These are phyloP conservation scores for Aspergillus flavus DNA, from an alignment of 2,329 filamentous ascomycete genomes.

Conservation along the genomic window DNA sequence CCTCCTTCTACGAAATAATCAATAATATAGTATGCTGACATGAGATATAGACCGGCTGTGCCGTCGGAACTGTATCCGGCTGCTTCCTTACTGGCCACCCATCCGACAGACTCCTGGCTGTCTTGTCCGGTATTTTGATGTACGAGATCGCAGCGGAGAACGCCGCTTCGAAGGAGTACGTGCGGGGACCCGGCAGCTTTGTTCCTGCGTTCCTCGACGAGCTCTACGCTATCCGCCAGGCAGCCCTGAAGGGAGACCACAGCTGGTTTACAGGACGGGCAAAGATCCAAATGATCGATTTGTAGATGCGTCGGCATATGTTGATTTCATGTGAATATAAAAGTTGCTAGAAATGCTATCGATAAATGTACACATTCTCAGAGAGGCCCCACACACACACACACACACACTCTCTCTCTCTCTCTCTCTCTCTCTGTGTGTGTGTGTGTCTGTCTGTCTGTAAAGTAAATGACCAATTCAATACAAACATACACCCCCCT, in stretches of 20 bases:
- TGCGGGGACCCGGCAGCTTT: conserved; percentile 82
- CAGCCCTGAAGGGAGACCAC: conserved; percentile 33
- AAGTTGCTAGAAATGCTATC: not conserved
- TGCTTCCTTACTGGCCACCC: conserved; percentile 69
- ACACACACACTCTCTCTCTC: not conserved
- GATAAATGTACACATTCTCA: not conserved
- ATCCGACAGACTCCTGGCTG: conserved; percentile 70
- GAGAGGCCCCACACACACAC: not conserved
- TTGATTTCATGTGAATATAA: not conserved
- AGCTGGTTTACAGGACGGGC: conserved; percentile 41
- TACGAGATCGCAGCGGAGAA: conserved; percentile 77
- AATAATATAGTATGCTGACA: not conserved
- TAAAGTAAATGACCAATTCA: not conserved
- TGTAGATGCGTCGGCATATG: conserved; percentile 17
- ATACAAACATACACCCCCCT: not conserved
- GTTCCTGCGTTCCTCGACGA: conserved; percentile 82
- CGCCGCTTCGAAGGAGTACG: conserved; percentile 60
- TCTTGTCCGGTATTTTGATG: conserved; percentile 71
- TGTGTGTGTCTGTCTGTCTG: not conserved
- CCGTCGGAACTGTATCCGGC: conserved; percentile 78
- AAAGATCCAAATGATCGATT: conserved; percentile 37
- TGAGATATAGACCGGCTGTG: conserved; percentile 67
- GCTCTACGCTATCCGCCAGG: conserved; percentile 51
- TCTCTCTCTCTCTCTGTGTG: too few species aligned
- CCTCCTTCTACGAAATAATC: not conserved